Evolutionary conservation across 305 asterid genomes (phyloP).

Genomic region (Petunia hybrid): DNA sequence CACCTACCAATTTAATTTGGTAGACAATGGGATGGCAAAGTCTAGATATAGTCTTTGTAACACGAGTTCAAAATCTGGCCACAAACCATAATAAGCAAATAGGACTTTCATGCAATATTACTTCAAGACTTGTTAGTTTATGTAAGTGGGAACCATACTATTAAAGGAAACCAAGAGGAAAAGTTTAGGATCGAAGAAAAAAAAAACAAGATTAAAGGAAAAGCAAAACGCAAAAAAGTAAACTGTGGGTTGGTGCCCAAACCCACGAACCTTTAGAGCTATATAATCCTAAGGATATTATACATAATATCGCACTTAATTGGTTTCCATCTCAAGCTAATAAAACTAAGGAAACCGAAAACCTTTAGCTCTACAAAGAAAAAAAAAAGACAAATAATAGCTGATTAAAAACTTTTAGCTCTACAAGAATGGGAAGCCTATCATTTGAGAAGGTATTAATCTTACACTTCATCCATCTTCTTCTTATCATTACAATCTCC

Average conservation of each 20-base stretch:
- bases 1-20: conserved; percentile 30
- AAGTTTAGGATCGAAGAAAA: not conserved
- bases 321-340: not conserved
- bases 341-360: not conserved
- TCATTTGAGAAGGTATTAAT: conserved; percentile 26
- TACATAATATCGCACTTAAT: not conserved
- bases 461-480: not conserved
- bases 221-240: not conserved
- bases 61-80: conserved; percentile 15
- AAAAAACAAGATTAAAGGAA: not conserved
- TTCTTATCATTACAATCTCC: not conserved
- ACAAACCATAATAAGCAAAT: not conserved
- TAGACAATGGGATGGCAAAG: not conserved
- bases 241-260: not conserved
- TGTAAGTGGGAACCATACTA: not conserved
- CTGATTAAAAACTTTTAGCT: too few relatives aligned
- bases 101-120: not conserved
- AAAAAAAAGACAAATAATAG: too few relatives aligned
- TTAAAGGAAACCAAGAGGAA: conserved; percentile 6
- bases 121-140: not conserved
- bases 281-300: conserved; percentile 12
- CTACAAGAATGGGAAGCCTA: conserved; percentile 32
- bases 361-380: not conserved
- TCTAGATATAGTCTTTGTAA: conserved; percentile 15
- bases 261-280: not conserved